These are phyloP conservation scores for Vitis hybrid DNA, from an alignment of 177 flowering plant species.

Conservation along the genomic window DNA sequence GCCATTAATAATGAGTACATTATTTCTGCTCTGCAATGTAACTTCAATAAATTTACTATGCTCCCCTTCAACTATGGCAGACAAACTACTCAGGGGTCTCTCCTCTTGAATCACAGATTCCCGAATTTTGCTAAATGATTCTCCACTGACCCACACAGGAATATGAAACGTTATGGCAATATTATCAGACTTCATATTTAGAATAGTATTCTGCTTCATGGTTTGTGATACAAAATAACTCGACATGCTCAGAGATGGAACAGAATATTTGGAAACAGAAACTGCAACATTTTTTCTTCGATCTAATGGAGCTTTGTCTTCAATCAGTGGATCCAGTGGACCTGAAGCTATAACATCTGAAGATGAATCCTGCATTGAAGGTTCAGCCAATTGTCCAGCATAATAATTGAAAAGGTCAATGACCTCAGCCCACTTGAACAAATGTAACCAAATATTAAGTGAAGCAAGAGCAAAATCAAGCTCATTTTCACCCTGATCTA, in stretches of 20 bases:
- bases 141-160: conserved; percentile 39
- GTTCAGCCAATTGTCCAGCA: conserved; percentile 15
- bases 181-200: conserved; percentile 47
- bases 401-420: conserved; percentile 36
- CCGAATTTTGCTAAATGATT: conserved; percentile 11
- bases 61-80: conserved; percentile 18
- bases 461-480: conserved; percentile 51
- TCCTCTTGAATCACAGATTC: conserved; percentile 18
- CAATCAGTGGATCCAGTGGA: conserved; percentile 4
- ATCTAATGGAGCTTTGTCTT: too few species aligned
- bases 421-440: conserved; percentile 59
- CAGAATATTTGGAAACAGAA: conserved; percentile 13
- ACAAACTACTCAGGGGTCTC: conserved; percentile 16
- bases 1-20: conserved; percentile 37
- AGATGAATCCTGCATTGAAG: conserved; percentile 18
- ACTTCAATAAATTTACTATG: conserved; percentile 40
- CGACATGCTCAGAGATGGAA: conserved; percentile 16
- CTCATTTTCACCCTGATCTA: conserved; percentile 29
- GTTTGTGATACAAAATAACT: conserved; percentile 12
- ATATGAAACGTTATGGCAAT: conserved; percentile 49
- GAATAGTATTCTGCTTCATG: conserved; percentile 11
- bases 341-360: conserved; percentile 11
- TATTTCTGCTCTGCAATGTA: conserved; percentile 38
- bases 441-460: conserved; percentile 69
- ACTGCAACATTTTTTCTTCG: conserved; percentile 7